Evolutionary conservation across 208 protist genomes (phyloP).

Genomic region (Tritrichomonas musculus): DNA sequence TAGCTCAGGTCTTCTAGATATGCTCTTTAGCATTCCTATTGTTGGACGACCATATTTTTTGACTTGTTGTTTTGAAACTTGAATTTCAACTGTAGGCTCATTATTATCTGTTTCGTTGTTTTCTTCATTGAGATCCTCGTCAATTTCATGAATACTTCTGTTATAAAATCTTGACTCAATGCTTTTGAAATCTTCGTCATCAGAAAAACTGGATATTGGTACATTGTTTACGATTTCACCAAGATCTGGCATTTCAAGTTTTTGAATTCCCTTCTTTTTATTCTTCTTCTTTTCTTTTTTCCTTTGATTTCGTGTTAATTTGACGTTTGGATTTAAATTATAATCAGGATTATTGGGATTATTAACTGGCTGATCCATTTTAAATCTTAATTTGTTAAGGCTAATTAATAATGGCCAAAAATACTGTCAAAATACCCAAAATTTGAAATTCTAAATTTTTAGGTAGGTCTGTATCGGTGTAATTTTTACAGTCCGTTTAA

Average conservation of each 20-base stretch:
- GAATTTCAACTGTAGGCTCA: neutral
- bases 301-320: neutral
- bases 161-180: neutral
- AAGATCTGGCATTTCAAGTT: neutral
- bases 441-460: too few species aligned
- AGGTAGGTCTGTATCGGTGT: too few species aligned
- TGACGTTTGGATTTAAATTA: neutral
- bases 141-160: neutral
- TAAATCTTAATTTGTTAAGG: too few species aligned
- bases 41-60: slow-evolving; percentile 49
- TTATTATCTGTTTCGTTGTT: neutral
- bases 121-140: neutral
- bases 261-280: neutral
- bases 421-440: too few species aligned
- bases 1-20: slow-evolving; percentile 69
- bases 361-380: too few species aligned
- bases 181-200: neutral
- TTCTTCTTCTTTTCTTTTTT: neutral
- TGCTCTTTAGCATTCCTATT: slow-evolving; percentile 73
- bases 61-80: slow-evolving; percentile 10
- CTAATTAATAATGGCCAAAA: too few species aligned
- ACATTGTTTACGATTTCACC: neutral
- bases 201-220: neutral
- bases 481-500: too few species aligned
- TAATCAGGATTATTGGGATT: neutral